Conservation (phyloP, 2,329 filamentous ascomycete genomes). For the Conoideocrella luteorostrata region DNA sequence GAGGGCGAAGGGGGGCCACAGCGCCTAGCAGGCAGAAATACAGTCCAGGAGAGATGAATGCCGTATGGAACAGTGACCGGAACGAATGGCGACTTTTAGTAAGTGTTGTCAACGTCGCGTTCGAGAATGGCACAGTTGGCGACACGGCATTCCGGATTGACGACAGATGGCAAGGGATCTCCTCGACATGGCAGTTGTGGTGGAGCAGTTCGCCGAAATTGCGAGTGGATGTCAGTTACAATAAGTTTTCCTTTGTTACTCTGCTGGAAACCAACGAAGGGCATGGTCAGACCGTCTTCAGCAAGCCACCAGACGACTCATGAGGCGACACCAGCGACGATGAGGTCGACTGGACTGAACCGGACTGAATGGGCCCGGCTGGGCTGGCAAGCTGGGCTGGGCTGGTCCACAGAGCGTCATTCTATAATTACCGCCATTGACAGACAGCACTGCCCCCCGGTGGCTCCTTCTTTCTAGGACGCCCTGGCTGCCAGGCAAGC, state of each 20-base stretch:
- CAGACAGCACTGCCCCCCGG: not conserved
- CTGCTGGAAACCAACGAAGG: too few species aligned
- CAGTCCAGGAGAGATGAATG: not conserved
- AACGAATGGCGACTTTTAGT: too few species aligned
- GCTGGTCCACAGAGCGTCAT: too few species aligned
- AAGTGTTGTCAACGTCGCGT: not conserved
- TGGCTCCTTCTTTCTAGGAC: not conserved
- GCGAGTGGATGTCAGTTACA: constrained; percentile 1
- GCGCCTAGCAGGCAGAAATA: not conserved
- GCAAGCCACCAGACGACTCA: too few species aligned
- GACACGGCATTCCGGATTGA: not conserved
- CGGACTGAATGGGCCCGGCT: too few species aligned
- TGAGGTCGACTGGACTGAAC: too few species aligned
- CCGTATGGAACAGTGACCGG: too few species aligned
- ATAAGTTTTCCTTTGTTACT: not conserved
- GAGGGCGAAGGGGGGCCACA: constrained; percentile 1
- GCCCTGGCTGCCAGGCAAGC: too few species aligned
- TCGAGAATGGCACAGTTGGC: constrained; percentile 8
- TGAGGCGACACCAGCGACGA: too few species aligned
- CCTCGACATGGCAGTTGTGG: constrained; percentile 3
- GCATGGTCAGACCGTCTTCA: too few species aligned
- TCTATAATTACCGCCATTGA: too few species aligned
- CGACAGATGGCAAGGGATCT: not conserved
- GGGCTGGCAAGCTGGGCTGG: not conserved
- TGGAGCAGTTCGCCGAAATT: constrained; percentile 1